A percentile compares a stretch with the other conserved stretches of the same genome.
phyloP scores from a whole-genome alignment of 192 early-diverging fungal genomes.

The Coemansia sp. region DNA sequence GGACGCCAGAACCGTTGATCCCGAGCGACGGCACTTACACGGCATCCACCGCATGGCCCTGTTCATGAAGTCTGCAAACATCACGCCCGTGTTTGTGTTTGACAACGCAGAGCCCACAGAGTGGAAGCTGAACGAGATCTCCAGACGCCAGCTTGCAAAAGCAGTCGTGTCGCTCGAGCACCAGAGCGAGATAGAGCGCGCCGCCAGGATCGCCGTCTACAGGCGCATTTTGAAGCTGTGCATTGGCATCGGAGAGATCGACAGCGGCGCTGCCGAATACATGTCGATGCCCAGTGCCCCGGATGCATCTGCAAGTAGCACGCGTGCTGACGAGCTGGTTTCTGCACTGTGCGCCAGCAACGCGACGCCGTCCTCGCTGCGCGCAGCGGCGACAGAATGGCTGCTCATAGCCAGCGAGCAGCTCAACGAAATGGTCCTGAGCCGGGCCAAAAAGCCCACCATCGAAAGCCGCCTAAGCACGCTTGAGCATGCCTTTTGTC shows the following conservation, averaged over 20 bases:
- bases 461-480: slow-evolving; percentile 3
- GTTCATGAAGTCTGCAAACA: slow-evolving; percentile 51
- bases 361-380: not conserved
- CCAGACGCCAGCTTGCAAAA: not conserved
- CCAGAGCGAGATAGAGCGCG: slow-evolving; percentile 19
- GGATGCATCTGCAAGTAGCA: not conserved
- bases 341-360: slow-evolving; percentile 7
- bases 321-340: not conserved
- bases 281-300: too few relatives aligned
- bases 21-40: slow-evolving; percentile 54
- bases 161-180: slow-evolving; percentile 5
- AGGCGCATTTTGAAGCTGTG: slow-evolving; percentile 8
- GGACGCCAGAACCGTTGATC: slow-evolving; percentile 35
- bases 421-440: slow-evolving; percentile 7
- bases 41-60: slow-evolving; percentile 60
- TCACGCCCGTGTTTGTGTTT: slow-evolving; percentile 70
- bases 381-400: not conserved
- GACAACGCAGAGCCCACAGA: slow-evolving; percentile 55
- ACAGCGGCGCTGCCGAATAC: too few relatives aligned
- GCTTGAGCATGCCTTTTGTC: slow-evolving; percentile 22
- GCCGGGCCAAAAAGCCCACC: not conserved
- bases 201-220: slow-evolving; percentile 19
- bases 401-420: slow-evolving; percentile 19
- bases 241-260: not conserved
- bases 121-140: slow-evolving; percentile 56